Base-by-base conservation (phyloP, 352 stramenopile species). In the Phytophthora pisi region DNA sequence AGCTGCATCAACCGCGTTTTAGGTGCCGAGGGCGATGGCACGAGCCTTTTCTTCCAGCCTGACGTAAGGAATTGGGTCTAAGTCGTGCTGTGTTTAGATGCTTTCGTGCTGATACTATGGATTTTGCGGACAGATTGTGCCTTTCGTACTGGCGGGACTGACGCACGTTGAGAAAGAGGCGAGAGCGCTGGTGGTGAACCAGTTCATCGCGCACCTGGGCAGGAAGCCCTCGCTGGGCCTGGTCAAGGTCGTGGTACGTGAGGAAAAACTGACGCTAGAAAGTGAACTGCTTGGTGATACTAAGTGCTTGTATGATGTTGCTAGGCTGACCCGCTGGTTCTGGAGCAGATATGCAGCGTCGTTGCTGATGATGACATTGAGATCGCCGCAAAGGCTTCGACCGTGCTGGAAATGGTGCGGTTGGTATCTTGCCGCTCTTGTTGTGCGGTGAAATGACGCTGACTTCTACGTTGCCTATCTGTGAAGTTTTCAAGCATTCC, bases 1-100 rank as follows among this genome's bases (percentile, higher is more conserved):
- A 68, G 74, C 54, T 93, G 84, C 47, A 91, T 96, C 26, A 84
- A 92, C n/a, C 86, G 86, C 24, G 82, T 96, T 50, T 57, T 96
- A 28, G 61, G 75, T 24, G 77, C 82, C 4, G 74, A 86, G 54
- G 76, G 69, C 45, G 81, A 82, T 30, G 81, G 77, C 50, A 66
- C 62, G 11, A 66, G 66, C 47, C 74, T 91, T 59, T 93, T 96
- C 69, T 96, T 92, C 71, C 72, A 88, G 31, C 66, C 75, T 67
- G 83, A 96, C 49, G 82, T 90, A 61, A 63, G 56, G 57, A 23
- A 28, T 50, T 43, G 30, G 13, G 46, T 53, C 28, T 5, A 15
- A 8, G 6, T 58, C 15, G 56, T 16, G 45, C 61, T n/a, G 24
- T 47, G 11, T 18, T 43, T 43, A 13, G 34, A 2, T 42, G 34